These are phyloP conservation scores for Pseudohalonectria lignicola DNA, from an alignment of 2,329 filamentous ascomycete genomes.

Conservation along the genomic window DNA sequence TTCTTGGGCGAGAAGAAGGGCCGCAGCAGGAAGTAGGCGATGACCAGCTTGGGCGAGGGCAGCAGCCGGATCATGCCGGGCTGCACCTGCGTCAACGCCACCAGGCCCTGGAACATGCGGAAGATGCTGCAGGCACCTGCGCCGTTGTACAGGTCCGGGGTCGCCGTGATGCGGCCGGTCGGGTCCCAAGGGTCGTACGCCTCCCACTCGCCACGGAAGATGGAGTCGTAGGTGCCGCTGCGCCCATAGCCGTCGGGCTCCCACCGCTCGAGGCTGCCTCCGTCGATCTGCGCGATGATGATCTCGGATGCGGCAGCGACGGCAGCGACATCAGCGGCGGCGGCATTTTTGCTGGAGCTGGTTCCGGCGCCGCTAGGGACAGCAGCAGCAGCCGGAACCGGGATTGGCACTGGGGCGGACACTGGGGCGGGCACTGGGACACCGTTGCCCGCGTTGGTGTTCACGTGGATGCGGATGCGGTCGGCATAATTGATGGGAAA, in stretches of 20 bases:
- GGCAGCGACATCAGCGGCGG: conserved; percentile 4
- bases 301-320: conserved; percentile 15
- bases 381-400: background rate
- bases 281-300: conserved; percentile 57
- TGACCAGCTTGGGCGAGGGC: conserved; percentile 34
- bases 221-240: conserved; percentile 40
- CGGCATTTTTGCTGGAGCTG: no score
- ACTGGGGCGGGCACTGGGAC: conserved; percentile 15
- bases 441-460: conserved; percentile 18
- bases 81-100: conserved; percentile 40
- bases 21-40: conserved; percentile 35
- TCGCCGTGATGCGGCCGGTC: conserved; percentile 38
- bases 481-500: conserved; percentile 60
- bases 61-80: conserved; percentile 34
- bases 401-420: no score
- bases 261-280: conserved; percentile 62
- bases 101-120: conserved; percentile 47
- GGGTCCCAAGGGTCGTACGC: conserved; percentile 46
- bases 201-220: conserved; percentile 45
- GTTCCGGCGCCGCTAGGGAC: background rate
- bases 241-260: conserved; percentile 56
- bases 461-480: conserved; percentile 54
- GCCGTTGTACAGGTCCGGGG: conserved; percentile 46
- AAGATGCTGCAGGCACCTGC: conserved; percentile 46
- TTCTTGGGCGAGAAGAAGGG: conserved; percentile 40